Conservation (phyloP, 768 basidiomycete species). For the Stropharia rugosoannulata region DNA sequence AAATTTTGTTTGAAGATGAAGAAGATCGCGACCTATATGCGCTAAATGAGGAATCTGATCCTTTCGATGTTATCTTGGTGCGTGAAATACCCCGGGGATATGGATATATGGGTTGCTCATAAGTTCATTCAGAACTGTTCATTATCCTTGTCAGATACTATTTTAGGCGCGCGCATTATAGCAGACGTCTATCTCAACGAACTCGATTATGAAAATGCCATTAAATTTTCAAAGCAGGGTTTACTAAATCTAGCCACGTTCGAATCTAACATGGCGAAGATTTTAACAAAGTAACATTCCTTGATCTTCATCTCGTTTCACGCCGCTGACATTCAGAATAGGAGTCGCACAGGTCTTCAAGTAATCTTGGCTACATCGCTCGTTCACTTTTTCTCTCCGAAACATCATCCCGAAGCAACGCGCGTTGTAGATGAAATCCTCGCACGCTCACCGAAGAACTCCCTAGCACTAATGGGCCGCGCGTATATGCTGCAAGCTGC, state of each 20-base stretch:
- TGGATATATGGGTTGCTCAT: conserved; percentile 8
- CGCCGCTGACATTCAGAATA: conserved; percentile 23
- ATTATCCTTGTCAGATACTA: conserved; percentile 46
- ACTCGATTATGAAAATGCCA: conserved; percentile 71
- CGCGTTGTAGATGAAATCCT: conserved; percentile 75
- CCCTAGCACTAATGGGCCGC: conserved; percentile 67
- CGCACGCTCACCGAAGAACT: conserved; percentile 55
- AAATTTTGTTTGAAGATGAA: conserved; percentile 38
- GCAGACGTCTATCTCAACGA: conserved; percentile 66
- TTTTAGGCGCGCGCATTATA: conserved; percentile 67
- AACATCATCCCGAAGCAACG: conserved; percentile 81
- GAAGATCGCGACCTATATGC: conserved; percentile 30
- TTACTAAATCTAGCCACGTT: conserved; percentile 51
- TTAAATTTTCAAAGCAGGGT: conserved; percentile 71
- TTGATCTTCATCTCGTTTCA: not conserved
- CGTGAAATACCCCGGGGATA: conserved; percentile 19
- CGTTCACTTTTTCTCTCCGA: conserved; percentile 85
- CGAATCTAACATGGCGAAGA: conserved; percentile 58
- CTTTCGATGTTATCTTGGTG: conserved; percentile 64
- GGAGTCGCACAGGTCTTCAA: conserved; percentile 68
- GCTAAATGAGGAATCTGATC: conserved; percentile 43
- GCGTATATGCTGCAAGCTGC: conserved; percentile 71
- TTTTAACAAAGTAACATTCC: conserved; percentile 46
- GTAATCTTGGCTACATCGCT: conserved; percentile 71
- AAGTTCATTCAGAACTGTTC: conserved; percentile 51